Percentiles rank a stretch among this genome's conserved stretches.
Conservation (phyloP, 2,329 filamentous ascomycete species). For the Microdochium bolleyi region DNA sequence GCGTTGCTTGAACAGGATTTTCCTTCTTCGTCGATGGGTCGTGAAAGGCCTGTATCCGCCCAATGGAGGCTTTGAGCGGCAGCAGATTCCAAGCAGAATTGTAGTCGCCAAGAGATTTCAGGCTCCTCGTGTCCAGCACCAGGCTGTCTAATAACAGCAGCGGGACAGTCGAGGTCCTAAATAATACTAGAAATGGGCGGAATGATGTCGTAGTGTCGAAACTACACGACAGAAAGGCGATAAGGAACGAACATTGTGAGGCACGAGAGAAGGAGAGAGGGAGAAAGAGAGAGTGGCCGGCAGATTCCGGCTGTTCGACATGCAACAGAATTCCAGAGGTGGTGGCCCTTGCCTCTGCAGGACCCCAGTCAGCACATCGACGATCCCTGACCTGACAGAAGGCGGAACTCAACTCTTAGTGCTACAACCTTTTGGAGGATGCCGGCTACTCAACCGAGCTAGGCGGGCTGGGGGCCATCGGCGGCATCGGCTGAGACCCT, state of each 20-base stretch:
- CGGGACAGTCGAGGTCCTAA: conserved; percentile 5
- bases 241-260: too few relatives aligned
- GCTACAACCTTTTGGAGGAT: neutral
- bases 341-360: neutral
- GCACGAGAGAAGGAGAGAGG: too few relatives aligned
- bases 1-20: too few relatives aligned
- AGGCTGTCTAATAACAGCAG: conserved; percentile 25
- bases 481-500: neutral
- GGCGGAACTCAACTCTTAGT: neutral
- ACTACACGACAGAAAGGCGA: too few relatives aligned
- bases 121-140: conserved; percentile 2
- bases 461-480: neutral
- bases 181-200: too few relatives aligned
- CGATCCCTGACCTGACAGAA: neutral
- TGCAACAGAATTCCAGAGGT: neutral
- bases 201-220: too few relatives aligned
- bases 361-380: neutral
- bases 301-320: too few relatives aligned
- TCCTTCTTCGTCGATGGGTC: too few relatives aligned
- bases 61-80: too few relatives aligned
- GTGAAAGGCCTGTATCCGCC: too few relatives aligned
- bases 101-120: neutral
- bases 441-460: neutral
- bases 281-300: neutral
- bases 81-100: too few relatives aligned